Base-by-base conservation (phyloP, 2,329 filamentous ascomycete genomes). In the Stemphylium lycopersici region DNA sequence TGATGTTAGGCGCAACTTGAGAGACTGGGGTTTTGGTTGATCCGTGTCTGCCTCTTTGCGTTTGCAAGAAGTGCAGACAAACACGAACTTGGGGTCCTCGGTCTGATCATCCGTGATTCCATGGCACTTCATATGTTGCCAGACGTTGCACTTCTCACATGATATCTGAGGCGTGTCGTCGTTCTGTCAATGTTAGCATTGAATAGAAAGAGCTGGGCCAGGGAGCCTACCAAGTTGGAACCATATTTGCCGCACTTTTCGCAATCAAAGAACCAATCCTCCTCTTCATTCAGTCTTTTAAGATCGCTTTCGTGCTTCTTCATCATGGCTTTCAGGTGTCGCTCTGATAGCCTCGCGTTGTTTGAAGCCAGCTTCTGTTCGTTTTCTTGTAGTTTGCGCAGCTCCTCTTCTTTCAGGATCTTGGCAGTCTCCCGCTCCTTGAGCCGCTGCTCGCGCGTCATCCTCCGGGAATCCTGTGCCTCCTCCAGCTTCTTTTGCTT, bases 221-320 rank as follows among this genome's bases (percentile, higher is more conserved):
- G 16, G 2, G 10, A 20, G 57, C 80, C 62, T 73, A 84, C 82
- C 56, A 87, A 70, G 55, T 97, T 90, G 65, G 96, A 89, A 18
- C 95, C 95, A 73, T 96, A 88, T 18, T 92, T 83, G 22, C 93
- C 93, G 73, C 95, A 99, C 22, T 90, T 84, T 12, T 85, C 82
- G 72, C 95, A 99, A 72, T 99, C 95, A 66, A 99, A 99, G 34
- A 91, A 84, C 95, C 95, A 98, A 11, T 91, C 90, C 42, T 95
- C 90, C 62, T 87, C 82, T 16, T 87, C 76, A 3, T 76, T 84
- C 20, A 96, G 82, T 49, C 89, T 85, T 63, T 89, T 84, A 10
- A 96, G 79, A 31, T 90, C 90, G 72, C 87, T 87, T 72, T 89
- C 88, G 59, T 87, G 90, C 74, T 84, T 89, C 67, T 92, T 90